These are phyloP conservation scores for Petunia axillaris DNA, from an alignment of 257 asterid genomes.

Conservation along the genomic window DNA sequence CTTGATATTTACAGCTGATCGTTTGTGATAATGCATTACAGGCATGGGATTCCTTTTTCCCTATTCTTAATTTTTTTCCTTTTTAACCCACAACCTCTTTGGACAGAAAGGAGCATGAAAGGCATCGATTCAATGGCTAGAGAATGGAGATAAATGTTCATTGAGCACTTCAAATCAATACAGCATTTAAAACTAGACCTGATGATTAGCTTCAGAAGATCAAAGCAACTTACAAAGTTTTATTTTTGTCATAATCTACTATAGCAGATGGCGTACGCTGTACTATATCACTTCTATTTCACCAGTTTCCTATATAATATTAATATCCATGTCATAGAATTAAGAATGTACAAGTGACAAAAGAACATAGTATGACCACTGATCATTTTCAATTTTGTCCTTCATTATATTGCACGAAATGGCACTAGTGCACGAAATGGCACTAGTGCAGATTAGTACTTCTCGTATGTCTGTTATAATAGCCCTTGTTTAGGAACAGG, in stretches of 20 bases:
- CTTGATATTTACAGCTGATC: not conserved
- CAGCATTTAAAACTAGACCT: not conserved
- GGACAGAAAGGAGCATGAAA: not conserved
- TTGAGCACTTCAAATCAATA: constrained; percentile 3
- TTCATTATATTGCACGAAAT: not conserved
- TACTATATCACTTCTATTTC: not conserved
- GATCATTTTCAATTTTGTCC: not conserved
- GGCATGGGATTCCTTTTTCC: not conserved
- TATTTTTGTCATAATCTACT: not conserved
- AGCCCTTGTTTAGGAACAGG: not conserved
- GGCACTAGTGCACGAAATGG: not conserved
- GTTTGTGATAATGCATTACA: not conserved
- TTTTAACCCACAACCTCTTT: not conserved
- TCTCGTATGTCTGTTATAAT: not conserved
- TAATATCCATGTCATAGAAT: not conserved
- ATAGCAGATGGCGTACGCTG: not conserved
- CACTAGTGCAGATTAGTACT: not conserved
- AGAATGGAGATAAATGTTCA: not conserved
- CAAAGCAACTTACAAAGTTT: not conserved
- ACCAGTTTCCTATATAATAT: not conserved
- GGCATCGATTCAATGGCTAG: not conserved
- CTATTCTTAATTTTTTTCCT: not conserved
- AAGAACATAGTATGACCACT: not conserved
- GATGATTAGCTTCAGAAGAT: constrained; percentile 16
- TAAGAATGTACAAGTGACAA: not conserved